These are phyloP conservation scores for Trichocomaceae sp. DNA, from an alignment of 2,329 filamentous ascomycete species.

Conservation along the genomic window DNA sequence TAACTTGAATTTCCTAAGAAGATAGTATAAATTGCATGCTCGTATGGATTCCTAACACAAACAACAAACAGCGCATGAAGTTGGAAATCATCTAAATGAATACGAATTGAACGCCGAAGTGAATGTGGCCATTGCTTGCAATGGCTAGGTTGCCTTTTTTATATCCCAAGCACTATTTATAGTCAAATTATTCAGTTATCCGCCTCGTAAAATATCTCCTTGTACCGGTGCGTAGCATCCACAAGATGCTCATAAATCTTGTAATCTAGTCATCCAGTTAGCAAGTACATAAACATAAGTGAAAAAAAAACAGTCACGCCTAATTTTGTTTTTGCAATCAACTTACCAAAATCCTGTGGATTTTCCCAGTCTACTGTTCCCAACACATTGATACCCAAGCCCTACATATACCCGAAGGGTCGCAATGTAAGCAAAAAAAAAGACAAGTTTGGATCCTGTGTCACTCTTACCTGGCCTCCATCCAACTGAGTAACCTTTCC, in stretches of 20 bases:
- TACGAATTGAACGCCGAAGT: background rate
- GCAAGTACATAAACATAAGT: background rate
- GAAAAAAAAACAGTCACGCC: background rate
- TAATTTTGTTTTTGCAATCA: background rate
- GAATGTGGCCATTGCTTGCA: background rate
- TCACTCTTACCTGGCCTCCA: slow-evolving; percentile 27
- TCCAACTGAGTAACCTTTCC: slow-evolving; percentile 41
- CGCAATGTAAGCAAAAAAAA: background rate
- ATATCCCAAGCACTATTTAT: background rate
- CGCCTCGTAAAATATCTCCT: slow-evolving; percentile 68
- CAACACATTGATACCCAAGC: slow-evolving; percentile 36
- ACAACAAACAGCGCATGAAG: background rate
- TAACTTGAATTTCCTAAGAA: background rate
- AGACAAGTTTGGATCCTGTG: background rate
- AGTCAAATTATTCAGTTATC: slow-evolving; percentile 1
- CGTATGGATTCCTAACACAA: background rate
- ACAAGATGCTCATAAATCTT: slow-evolving; percentile 70
- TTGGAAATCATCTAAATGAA: background rate
- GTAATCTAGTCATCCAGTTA: slow-evolving; percentile 55
- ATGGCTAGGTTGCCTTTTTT: background rate
- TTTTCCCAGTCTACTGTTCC: slow-evolving; percentile 39
- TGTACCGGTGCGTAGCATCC: slow-evolving; percentile 74
- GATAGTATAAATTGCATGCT: background rate
- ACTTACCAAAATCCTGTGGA: slow-evolving; percentile 35
- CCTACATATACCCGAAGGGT: slow-evolving; percentile 19